Percentiles rank a stretch among this genome's conserved stretches.
phyloP scores from a whole-genome alignment of 2,329 filamentous ascomycete genomes.

The Monilinia polystroma region DNA sequence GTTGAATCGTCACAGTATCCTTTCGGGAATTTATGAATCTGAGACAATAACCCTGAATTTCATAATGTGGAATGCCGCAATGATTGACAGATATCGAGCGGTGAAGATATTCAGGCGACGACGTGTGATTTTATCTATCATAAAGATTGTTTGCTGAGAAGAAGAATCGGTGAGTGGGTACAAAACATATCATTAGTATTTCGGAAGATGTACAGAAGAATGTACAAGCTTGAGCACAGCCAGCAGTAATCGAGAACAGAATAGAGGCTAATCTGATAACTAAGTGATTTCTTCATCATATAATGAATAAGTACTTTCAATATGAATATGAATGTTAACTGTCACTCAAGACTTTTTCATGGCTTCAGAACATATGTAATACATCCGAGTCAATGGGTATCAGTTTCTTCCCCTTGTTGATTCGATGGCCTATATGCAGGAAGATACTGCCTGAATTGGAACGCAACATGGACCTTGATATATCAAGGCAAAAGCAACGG shows the following conservation, averaged over 20 bases:
- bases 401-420: neutral
- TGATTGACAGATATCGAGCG: conserved; percentile 12
- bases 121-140: neutral
- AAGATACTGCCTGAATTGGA: conserved; percentile 4
- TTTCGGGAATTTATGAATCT: conserved; percentile 3
- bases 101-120: conserved; percentile 1
- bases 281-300: neutral
- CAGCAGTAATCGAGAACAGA: neutral
- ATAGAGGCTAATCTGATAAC: neutral
- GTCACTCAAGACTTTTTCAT: neutral
- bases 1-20: neutral
- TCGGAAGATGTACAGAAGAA: neutral
- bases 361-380: neutral
- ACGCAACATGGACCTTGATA: conserved; percentile 19
- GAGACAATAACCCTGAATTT: conserved; percentile 22
- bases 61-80: conserved; percentile 10
- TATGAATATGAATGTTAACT: neutral
- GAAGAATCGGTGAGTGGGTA: neutral
- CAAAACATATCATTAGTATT: neutral
- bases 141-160: neutral
- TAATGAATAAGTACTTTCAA: neutral
- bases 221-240: neutral
- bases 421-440: neutral
- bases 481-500: conserved; percentile 12
- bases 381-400: neutral